Percentiles rank a stretch among this genome's conserved stretches.
Evolutionary conservation across 2,329 filamentous ascomycete species (phyloP).

Genomic region (Penicillium brasilianum): DNA sequence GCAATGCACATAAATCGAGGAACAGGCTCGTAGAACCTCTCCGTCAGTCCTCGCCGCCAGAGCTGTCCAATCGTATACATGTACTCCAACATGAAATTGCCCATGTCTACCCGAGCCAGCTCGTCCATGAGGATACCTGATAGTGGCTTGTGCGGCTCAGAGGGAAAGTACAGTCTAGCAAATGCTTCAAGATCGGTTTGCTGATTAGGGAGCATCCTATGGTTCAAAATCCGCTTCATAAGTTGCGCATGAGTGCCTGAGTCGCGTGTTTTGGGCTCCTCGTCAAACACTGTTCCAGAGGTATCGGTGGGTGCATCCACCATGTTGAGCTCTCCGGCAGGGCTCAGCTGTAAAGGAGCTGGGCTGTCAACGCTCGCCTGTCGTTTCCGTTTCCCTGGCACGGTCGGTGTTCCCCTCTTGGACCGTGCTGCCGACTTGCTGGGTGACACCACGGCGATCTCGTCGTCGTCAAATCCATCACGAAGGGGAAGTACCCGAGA

Average conservation of each 20-base stretch:
- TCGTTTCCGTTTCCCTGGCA: conserved; percentile 64
- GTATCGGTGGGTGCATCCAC: conserved; percentile 36
- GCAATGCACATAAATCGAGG: conserved; percentile 49
- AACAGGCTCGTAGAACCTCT: conserved; percentile 55
- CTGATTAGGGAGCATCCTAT: conserved; percentile 55
- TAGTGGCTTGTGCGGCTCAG: conserved; percentile 53
- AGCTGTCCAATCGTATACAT: conserved; percentile 57
- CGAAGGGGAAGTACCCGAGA: conserved; percentile 55
- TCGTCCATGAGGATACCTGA: conserved; percentile 61
- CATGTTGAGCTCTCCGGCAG: conserved; percentile 32
- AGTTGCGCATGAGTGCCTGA: conserved; percentile 38
- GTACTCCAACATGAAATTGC: conserved; percentile 55
- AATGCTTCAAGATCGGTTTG: conserved; percentile 62
- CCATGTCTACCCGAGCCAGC: conserved; percentile 49
- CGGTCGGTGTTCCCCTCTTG: conserved; percentile 60
- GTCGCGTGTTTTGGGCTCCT: conserved; percentile 30
- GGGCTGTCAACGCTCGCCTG: conserved; percentile 58
- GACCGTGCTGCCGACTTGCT: conserved; percentile 55
- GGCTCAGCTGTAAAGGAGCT: conserved; percentile 51
- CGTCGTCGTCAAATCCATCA: conserved; percentile 68
- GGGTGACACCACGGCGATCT: conserved; percentile 61
- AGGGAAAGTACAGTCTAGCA: conserved; percentile 59
- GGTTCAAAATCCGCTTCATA: conserved; percentile 61
- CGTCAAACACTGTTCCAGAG: conserved; percentile 31
- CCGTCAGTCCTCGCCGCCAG: conserved; percentile 62